Conservation (phyloP, 2,329 filamentous ascomycete species). For the Colletotrichum melonis region DNA sequence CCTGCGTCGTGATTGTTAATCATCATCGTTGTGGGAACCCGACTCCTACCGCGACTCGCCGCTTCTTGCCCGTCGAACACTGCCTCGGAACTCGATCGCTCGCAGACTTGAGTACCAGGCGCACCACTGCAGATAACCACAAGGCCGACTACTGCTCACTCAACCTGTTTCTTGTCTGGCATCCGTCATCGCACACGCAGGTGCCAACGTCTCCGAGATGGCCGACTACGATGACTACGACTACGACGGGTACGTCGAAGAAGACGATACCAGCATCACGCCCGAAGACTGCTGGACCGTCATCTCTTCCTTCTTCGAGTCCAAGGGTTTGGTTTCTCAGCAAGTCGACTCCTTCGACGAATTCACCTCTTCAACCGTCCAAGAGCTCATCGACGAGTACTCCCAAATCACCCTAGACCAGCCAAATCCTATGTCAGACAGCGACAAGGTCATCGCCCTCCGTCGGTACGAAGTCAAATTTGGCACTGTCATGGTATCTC, state of each 20-base stretch:
- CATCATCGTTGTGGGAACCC: constrained; percentile 12
- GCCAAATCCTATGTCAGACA: constrained; percentile 80
- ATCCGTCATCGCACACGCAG: background rate
- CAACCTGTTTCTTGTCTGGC: background rate
- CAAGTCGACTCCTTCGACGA: constrained; percentile 99
- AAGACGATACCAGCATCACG: constrained; percentile 80
- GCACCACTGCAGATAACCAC: too few relatives aligned
- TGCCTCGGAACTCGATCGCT: constrained; percentile 4
- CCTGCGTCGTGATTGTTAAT: constrained; percentile 34
- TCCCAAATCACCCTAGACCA: constrained; percentile 93
- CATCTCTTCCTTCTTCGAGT: constrained; percentile 96
- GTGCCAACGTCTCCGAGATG: constrained; percentile 50
- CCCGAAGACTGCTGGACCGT: constrained; percentile 99
- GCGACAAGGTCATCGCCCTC: constrained; percentile 84
- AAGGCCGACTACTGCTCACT: background rate
- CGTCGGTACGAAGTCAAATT: constrained; percentile 97
- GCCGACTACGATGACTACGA: constrained; percentile 69
- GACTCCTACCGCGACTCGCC: constrained; percentile 14
- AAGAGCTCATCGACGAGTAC: constrained; percentile 94
- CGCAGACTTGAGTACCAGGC: constrained; percentile 7
- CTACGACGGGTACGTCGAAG: constrained; percentile 75
- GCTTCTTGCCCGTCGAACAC: background rate
- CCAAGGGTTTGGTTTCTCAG: constrained; percentile 95
- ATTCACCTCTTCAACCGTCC: constrained; percentile 93
- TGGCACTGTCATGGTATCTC: constrained; percentile 87